phyloP scores from a whole-genome alignment of 768 basidiomycete species.

The Stropharia rugosoannulata region DNA sequence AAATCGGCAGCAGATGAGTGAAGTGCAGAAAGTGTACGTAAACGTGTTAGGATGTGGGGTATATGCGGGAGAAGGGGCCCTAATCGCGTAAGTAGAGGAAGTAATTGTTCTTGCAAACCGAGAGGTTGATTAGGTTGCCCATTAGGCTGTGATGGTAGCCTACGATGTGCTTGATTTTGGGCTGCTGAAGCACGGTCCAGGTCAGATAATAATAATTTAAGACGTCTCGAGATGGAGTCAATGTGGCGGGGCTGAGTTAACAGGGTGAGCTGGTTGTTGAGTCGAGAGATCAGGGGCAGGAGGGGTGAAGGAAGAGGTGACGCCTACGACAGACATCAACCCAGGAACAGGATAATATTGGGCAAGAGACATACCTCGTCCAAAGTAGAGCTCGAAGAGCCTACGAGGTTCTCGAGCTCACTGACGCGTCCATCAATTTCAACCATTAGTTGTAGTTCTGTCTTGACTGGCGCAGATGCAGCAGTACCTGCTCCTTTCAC shows the following conservation, averaged over 20 bases:
- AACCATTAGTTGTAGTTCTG: conserved; percentile 50
- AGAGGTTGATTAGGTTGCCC: conserved; percentile 20
- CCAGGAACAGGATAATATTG: background rate
- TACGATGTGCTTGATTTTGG: conserved; percentile 44
- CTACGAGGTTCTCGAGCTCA: conserved; percentile 79
- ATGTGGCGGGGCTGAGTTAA: conserved; percentile 95
- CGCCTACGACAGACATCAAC: conserved; percentile 37
- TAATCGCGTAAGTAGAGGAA: conserved; percentile 69
- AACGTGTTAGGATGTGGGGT: conserved; percentile 85
- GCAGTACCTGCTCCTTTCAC: conserved; percentile 5
- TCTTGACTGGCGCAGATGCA: conserved; percentile 24
- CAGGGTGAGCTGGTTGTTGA: conserved; percentile 83
- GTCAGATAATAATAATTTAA: conserved; percentile 91
- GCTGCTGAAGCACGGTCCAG: conserved; percentile 76
- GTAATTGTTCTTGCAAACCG: conserved; percentile 52
- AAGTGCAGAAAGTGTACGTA: conserved; percentile 79
- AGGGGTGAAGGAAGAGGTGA: conserved; percentile 78
- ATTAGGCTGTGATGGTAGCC: conserved; percentile 41
- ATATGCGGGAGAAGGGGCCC: conserved; percentile 77
- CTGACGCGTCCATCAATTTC: conserved; percentile 85
- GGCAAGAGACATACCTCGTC: conserved; percentile 66
- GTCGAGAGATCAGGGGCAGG: conserved; percentile 75
- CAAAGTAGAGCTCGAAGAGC: conserved; percentile 72
- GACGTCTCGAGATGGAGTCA: conserved; percentile 90
- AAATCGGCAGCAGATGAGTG: conserved; percentile 85